Percentiles rank a stretch among this genome's conserved stretches.
These are phyloP conservation scores for Trichoderma semiorbis DNA, from an alignment of 2,329 filamentous ascomycete species.

Conservation along the genomic window DNA sequence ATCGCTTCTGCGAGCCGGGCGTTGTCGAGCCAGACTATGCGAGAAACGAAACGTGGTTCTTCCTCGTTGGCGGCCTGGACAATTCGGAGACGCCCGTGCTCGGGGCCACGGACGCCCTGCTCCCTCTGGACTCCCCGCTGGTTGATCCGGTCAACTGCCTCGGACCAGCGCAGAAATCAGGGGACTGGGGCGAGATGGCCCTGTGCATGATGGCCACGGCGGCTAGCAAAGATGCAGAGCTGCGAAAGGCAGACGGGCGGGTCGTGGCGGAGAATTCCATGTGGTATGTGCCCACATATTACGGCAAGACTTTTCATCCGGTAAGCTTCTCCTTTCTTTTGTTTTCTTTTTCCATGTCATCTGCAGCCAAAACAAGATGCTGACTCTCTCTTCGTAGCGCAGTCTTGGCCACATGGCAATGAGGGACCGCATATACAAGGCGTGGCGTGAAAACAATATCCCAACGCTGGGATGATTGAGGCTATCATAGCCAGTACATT, in stretches of 20 bases:
- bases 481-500: neutral
- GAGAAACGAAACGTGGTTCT: conserved; percentile 46
- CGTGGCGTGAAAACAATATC: conserved; percentile 21
- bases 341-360: no score
- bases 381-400: conserved; percentile 24
- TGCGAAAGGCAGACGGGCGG: conserved; percentile 30
- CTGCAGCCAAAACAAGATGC: neutral
- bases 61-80: conserved; percentile 44
- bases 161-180: conserved; percentile 31
- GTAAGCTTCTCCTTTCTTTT: conserved; percentile 22
- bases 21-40: conserved; percentile 43
- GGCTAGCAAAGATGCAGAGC: conserved; percentile 33
- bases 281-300: conserved; percentile 47
- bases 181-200: conserved; percentile 43
- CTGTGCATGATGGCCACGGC: conserved; percentile 45
- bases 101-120: conserved; percentile 10
- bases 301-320: conserved; percentile 46
- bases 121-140: conserved; percentile 33
- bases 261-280: conserved; percentile 34
- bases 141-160: conserved; percentile 38
- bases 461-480: neutral
- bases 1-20: conserved; percentile 42
- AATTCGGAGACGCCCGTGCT: conserved; percentile 26
- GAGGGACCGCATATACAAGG: conserved; percentile 25
- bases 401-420: conserved; percentile 39